These are phyloP conservation scores for Tilletia setariae DNA, from an alignment of 1,284 basidiomycete species.

Conservation along the genomic window DNA sequence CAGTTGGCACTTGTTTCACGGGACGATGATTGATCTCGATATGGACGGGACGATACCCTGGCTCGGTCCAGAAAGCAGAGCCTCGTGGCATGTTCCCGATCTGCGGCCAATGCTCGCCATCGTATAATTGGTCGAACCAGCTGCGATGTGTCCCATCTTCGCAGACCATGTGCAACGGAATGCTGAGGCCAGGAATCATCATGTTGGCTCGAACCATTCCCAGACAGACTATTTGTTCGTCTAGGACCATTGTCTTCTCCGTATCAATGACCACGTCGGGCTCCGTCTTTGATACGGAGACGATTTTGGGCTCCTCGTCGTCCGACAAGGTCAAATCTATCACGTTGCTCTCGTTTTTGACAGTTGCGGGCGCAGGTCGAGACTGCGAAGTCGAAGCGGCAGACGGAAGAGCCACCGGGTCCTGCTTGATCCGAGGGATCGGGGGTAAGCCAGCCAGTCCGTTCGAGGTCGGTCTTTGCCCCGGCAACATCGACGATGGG, in stretches of 20 bases:
- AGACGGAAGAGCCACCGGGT: neutral
- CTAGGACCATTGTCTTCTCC: slow-evolving; percentile 28
- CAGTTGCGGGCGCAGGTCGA: neutral
- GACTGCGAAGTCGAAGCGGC: neutral
- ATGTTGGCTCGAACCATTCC: slow-evolving; percentile 43
- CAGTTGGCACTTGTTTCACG: neutral
- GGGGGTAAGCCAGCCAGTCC: neutral
- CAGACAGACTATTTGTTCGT: slow-evolving; percentile 33
- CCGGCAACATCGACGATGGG: neutral
- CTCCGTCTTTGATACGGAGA: slow-evolving; percentile 25
- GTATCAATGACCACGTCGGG: slow-evolving; percentile 32
- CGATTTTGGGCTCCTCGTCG: slow-evolving; percentile 39
- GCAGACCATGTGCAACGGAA: slow-evolving; percentile 27
- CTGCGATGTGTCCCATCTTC: slow-evolving; percentile 27
- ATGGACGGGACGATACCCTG: slow-evolving; percentile 40
- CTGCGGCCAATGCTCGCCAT: slow-evolving; percentile 14
- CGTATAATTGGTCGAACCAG: slow-evolving; percentile 30
- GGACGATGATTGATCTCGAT: slow-evolving; percentile 25
- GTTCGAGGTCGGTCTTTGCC: neutral
- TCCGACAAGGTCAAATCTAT: slow-evolving; percentile 19
- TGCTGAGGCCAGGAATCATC: slow-evolving; percentile 43
- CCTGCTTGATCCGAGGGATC: slow-evolving; percentile 9
- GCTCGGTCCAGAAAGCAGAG: slow-evolving; percentile 36
- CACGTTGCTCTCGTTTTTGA: neutral
- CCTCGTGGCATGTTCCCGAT: slow-evolving; percentile 3